Conservation (phyloP, 179 eudicot genomes). For the Monotropa hypopitys region DNA sequence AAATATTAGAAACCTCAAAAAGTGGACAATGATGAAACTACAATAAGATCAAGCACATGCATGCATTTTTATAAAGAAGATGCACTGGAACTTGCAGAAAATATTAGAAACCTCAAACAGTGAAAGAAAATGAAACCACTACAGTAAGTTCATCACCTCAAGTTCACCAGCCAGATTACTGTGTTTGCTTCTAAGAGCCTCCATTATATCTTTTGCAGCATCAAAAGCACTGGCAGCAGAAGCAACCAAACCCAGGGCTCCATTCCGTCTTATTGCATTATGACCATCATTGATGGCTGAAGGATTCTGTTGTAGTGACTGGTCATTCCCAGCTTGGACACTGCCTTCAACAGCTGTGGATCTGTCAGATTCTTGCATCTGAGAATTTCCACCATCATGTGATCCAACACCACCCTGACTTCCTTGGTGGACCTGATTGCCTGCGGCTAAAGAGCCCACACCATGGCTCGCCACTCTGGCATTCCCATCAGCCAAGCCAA, state of each 20-base stretch:
- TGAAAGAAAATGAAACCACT: background rate
- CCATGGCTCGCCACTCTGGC: constrained; percentile 45
- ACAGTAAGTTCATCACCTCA: constrained; percentile 44
- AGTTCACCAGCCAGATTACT: constrained; percentile 94
- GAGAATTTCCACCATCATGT: constrained; percentile 64
- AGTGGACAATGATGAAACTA: background rate
- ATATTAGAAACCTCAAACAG: background rate
- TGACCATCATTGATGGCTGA: constrained; percentile 53
- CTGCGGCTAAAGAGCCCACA: constrained; percentile 37
- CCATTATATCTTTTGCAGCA: constrained; percentile 98
- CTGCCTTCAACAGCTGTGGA: constrained; percentile 45
- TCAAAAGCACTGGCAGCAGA: constrained; percentile 97
- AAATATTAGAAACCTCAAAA: background rate
- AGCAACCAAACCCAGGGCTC: constrained; percentile 71
- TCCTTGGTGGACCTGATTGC: constrained; percentile 64
- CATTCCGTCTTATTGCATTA: constrained; percentile 62
- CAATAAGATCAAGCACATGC: background rate
- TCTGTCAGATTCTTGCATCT: constrained; percentile 75
- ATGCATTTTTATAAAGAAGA: background rate
- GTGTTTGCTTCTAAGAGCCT: constrained; percentile 96
- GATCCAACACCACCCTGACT: constrained; percentile 40
- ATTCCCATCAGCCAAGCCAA: constrained; percentile 43
- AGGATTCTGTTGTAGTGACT: constrained; percentile 50
- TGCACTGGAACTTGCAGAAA: background rate
- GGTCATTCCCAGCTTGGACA: constrained; percentile 50